These are phyloP conservation scores for Skeletonema tropicum DNA, from an alignment of 108 stramenopile species.

Conservation along the genomic window DNA sequence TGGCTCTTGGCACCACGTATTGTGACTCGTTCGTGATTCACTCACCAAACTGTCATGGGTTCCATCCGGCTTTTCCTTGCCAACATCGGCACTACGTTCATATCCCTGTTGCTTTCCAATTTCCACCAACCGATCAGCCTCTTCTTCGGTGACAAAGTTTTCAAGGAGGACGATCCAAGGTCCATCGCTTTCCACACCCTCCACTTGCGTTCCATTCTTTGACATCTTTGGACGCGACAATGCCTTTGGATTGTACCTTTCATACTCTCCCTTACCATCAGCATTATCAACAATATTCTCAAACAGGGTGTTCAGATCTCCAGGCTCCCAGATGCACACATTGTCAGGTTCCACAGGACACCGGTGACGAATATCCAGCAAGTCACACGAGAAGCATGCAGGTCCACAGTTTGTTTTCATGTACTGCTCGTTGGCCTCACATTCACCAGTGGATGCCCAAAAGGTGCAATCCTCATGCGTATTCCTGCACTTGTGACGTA, in stretches of 20 bases:
- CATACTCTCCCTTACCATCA: slow-evolving; percentile 27
- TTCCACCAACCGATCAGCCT: slow-evolving; percentile 72
- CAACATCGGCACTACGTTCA: slow-evolving; percentile 84
- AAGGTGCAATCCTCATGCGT: slow-evolving; percentile 51
- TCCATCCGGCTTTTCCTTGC: slow-evolving; percentile 66
- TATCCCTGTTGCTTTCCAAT: slow-evolving; percentile 70
- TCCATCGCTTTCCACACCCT: slow-evolving; percentile 46
- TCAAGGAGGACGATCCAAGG: slow-evolving; percentile 92
- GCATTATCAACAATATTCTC: slow-evolving; percentile 57
- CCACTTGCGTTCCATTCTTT: slow-evolving; percentile 38
- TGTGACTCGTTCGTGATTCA: slow-evolving; percentile 36
- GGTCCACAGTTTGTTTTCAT: slow-evolving; percentile 71
- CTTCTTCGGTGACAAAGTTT: slow-evolving; percentile 77
- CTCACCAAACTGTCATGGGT: slow-evolving; percentile 56
- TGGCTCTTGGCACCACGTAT: slow-evolving; percentile 51
- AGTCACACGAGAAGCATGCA: slow-evolving; percentile 73
- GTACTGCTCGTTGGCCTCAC: slow-evolving; percentile 51
- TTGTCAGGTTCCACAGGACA: slow-evolving; percentile 69
- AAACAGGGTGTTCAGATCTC: slow-evolving; percentile 75
- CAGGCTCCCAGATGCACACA: slow-evolving; percentile 56
- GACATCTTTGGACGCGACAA: slow-evolving; percentile 56
- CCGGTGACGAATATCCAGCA: slow-evolving; percentile 47
- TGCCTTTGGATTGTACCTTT: slow-evolving; percentile 58
- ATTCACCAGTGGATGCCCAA: slow-evolving; percentile 67
- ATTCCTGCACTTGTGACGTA: slow-evolving; percentile 56